Evolutionary conservation across 805 yeast genomes (phyloP), one percentile per base, ranked within the genome.

Genomic region (Ogataea polymorpha): DNA sequence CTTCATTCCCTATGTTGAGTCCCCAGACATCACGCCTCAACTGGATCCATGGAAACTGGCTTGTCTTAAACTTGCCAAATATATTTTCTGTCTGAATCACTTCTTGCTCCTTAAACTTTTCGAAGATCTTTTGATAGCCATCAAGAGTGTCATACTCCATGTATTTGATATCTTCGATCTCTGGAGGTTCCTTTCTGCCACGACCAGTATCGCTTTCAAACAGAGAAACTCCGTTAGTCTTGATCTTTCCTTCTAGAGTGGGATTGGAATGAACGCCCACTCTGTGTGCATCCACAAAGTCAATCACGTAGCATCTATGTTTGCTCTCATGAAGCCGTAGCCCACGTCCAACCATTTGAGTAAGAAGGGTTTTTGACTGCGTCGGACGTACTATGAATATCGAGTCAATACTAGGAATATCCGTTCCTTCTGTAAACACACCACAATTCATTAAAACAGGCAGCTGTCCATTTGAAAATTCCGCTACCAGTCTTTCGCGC

Each of bases 301-400:
- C 96, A 1, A 87, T 71, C 5, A 90, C 71, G 52, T 82, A 83
- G 54, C 97, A 88, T 44, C 69, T 66, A 2, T 69, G 60, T 55
- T 90, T 90, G 0, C 72, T 76, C 2, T 71, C 65, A 52, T 79
- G 79, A 11, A 77, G 50, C 26, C 98, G 65, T 29, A 90, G 63
- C 0, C 97, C 98, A 41, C 98, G 70, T 0, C 98, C 98, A 14
- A 90, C 73, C 96, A 90, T 90, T 57, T 90, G 98, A 13, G 80
- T 71, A 26, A 87, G 62, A 31, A 90, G 63, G 0, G 84, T 77
- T 23, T 79, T 65, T 1, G 96, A 89, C 43, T 72, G 72, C 0
- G 96, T 86, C 2, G 96, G 96, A 24, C 96, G 66, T 3, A 86
- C 85, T 23, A 90, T 61, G 21, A 90, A 68, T 10, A 90, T 66